phyloP scores from a whole-genome alignment of 352 stramenopile species.

The Aphanomyces stellatus region DNA sequence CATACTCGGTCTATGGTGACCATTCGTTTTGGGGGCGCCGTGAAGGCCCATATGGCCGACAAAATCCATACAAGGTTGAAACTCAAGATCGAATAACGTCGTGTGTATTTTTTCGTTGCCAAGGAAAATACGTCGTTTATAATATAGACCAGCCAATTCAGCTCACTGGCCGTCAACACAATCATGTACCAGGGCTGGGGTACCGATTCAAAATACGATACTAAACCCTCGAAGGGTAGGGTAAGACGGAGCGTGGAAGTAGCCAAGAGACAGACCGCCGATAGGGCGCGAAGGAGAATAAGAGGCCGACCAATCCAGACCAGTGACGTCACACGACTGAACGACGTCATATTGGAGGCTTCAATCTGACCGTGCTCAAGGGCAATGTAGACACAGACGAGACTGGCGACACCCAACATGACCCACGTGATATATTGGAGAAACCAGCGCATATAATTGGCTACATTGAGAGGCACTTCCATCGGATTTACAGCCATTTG shows the following conservation, averaged over 20 bases:
- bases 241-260: background rate
- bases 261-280: background rate
- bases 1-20: background rate
- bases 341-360: background rate
- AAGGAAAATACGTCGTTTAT: conserved; percentile 8
- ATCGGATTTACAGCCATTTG: background rate
- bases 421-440: conserved; percentile 8
- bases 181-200: background rate
- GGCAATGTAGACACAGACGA: background rate
- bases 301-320: conserved; percentile 15
- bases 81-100: background rate
- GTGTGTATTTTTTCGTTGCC: background rate
- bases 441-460: background rate
- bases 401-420: background rate
- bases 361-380: background rate
- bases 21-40: background rate
- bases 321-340: background rate
- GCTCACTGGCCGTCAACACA: background rate
- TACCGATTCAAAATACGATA: background rate
- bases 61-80: background rate
- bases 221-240: background rate
- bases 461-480: conserved; percentile 16
- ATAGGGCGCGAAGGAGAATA: background rate
- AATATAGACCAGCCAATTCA: conserved; percentile 13
- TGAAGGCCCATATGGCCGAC: background rate